These are phyloP conservation scores for Coniella vitis DNA, from an alignment of 2,329 filamentous ascomycete genomes.

Conservation along the genomic window DNA sequence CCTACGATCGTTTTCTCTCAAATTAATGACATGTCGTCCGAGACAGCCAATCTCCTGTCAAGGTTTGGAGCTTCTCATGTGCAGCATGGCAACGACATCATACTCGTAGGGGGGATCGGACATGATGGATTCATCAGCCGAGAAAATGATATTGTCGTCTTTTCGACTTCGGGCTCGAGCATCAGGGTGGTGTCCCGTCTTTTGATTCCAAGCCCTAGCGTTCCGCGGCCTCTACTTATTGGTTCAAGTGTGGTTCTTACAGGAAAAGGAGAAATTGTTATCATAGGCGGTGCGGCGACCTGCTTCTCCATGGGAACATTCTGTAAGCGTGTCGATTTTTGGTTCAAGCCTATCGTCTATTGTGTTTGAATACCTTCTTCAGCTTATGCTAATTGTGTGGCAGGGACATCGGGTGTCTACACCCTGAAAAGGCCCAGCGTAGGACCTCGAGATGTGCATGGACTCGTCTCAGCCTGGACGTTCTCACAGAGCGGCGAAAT, in stretches of 20 bases:
- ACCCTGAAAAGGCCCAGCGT: conserved; percentile 24
- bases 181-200: background rate
- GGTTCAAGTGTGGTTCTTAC: conserved; percentile 54
- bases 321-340: conserved; percentile 35
- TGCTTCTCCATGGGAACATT: conserved; percentile 88
- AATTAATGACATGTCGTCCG: background rate
- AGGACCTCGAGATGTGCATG: background rate
- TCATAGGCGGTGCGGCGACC: conserved; percentile 75
- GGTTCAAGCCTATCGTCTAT: background rate
- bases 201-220: background rate
- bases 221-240: conserved; percentile 58
- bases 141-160: conserved; percentile 43
- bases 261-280: conserved; percentile 43
- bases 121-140: conserved; percentile 34
- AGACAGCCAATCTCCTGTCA: background rate
- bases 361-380: background rate
- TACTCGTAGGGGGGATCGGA: conserved; percentile 38
- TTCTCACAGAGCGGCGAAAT: conserved; percentile 11
- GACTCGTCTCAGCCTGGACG: conserved; percentile 1
- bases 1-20: conserved; percentile 8
- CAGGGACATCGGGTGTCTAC: conserved; percentile 54
- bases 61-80: conserved; percentile 39
- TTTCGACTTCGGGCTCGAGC: background rate
- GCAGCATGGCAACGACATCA: conserved; percentile 21
- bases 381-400: background rate